Evolutionary conservation across 768 basidiomycete species (phyloP).

Genomic region (Crucibulum laeve): DNA sequence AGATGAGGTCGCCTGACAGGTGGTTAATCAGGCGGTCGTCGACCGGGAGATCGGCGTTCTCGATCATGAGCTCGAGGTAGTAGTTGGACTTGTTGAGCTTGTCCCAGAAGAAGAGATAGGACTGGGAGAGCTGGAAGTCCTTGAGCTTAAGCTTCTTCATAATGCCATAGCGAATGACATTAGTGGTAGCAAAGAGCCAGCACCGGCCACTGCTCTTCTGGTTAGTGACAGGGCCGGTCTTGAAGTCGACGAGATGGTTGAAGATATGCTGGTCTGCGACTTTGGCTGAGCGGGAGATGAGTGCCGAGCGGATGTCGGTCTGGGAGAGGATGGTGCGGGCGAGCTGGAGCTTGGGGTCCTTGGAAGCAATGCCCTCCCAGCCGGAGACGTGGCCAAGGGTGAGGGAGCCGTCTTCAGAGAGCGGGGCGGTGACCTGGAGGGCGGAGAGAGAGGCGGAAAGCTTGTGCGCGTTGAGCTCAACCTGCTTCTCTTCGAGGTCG

Average conservation of each 20-base stretch:
- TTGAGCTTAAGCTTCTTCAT: conserved; percentile 83
- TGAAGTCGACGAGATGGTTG: conserved; percentile 76
- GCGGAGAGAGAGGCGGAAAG: conserved; percentile 24
- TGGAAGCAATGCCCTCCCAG: conserved; percentile 61
- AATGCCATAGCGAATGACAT: conserved; percentile 76
- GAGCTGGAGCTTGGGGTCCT: conserved; percentile 60
- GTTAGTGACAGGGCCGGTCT: conserved; percentile 79
- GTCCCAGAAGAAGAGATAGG: conserved; percentile 95
- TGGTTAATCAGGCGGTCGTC: conserved; percentile 81
- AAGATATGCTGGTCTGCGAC: conserved; percentile 75
- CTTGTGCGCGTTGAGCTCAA: conserved; percentile 10
- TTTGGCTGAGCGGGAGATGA: conserved; percentile 57
- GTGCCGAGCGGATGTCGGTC: conserved; percentile 55
- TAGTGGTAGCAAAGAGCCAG: conserved; percentile 94
- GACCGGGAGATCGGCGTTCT: conserved; percentile 73
- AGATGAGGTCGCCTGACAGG: conserved; percentile 73
- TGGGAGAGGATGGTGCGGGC: conserved; percentile 77
- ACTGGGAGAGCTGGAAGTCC: conserved; percentile 92
- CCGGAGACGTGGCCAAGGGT: conserved; percentile 49
- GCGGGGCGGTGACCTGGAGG: conserved; percentile 29
- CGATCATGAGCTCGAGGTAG: conserved; percentile 84
- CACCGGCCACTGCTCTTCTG: conserved; percentile 89
- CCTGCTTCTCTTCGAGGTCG: conserved; percentile 11
- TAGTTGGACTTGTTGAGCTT: conserved; percentile 93
- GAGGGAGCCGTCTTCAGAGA: conserved; percentile 59